These are phyloP conservation scores for Puccinia novopanici DNA, from an alignment of 1,284 basidiomycete genomes.

Conservation along the genomic window DNA sequence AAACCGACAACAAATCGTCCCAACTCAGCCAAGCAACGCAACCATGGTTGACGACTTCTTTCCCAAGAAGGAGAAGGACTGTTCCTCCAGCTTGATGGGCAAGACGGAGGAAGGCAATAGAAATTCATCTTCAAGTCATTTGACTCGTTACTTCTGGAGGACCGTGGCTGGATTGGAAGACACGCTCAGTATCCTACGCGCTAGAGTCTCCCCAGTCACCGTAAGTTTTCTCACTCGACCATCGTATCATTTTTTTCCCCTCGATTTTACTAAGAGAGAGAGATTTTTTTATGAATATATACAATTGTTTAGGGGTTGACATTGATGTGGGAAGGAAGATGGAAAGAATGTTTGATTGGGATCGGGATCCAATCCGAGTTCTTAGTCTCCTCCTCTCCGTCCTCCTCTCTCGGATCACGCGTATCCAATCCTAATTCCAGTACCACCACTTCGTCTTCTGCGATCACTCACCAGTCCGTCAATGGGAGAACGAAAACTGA, in stretches of 20 bases:
- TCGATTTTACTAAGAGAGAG: no score
- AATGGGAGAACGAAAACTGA: no score
- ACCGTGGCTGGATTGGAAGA: slow-evolving; percentile 23
- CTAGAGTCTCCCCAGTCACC: slow-evolving; percentile 34
- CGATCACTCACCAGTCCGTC: no score
- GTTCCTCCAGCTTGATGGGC: no score
- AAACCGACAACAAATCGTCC: neutral
- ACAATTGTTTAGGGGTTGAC: slow-evolving; percentile 41
- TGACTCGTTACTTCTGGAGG: slow-evolving; percentile 40
- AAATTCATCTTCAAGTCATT: neutral
- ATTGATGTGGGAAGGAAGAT: slow-evolving; percentile 49
- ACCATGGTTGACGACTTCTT: neutral
- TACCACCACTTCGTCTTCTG: no score
- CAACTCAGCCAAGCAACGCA: neutral
- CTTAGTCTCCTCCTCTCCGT: slow-evolving; percentile 16
- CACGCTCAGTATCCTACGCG: slow-evolving; percentile 25
- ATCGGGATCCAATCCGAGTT: slow-evolving; percentile 45
- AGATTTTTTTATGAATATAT: no score
- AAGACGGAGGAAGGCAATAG: no score
- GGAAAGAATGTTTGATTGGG: slow-evolving; percentile 42
- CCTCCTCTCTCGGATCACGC: neutral
- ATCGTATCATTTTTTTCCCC: neutral
- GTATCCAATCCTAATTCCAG: no score
- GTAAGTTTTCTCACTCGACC: no score
- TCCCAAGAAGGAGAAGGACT: no score